Base-by-base conservation (phyloP, 2,329 filamentous ascomycete genomes). In the Coleophoma eucalyptorum region DNA sequence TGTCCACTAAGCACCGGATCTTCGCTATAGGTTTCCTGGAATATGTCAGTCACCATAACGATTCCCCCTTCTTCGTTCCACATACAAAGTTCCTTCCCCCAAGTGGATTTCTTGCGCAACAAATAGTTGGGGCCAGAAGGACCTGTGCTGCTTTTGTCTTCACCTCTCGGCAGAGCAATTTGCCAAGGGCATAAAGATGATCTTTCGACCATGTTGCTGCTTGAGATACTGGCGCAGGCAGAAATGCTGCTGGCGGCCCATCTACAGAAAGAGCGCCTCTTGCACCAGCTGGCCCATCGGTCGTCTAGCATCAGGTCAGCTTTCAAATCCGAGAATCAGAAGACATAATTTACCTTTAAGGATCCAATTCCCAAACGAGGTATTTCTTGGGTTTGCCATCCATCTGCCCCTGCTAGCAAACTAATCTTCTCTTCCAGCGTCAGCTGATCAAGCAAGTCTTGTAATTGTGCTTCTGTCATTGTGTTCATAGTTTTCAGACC, bases 1-100 rank as follows among this genome's bases (percentile, higher is more conserved):
- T 60, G 58, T 20, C 62, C 62, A 48, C 56, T 57, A 46, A 65
- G 56, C 40, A 63, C 58, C 41, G 62, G 62, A 50, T 65, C 62
- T 50, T 65, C 62, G 15, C 60, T 62, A 51, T 63, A 64, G 31
- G 58, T 59, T 54, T 65, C 62, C 42, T 44, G n/a, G 5, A n/a
- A 31, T 26, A 26, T 31, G 10, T 32, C 16, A 44, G 26, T 31
- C 26, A 32, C 31, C 11, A 13, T 16, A n/a, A 32, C 12, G 42
- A 16, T 38, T 38, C 6, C 35, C 15, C 18, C 19, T 4, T 5
- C 16, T 5, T 10, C 16, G 16, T 13, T 7, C 12, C 19, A 42
- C 40, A 12, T 42, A 44, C 42, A 32, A 44, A 44, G 13, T 44
- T 44, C 31, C 42, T 44, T 31, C 42, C 42, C 5, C 42, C 42